A percentile compares a stretch with the other conserved stretches of the same genome.
Conservation (phyloP, 2,329 filamentous ascomycete species). For the Alternaria triticimaculans region DNA sequence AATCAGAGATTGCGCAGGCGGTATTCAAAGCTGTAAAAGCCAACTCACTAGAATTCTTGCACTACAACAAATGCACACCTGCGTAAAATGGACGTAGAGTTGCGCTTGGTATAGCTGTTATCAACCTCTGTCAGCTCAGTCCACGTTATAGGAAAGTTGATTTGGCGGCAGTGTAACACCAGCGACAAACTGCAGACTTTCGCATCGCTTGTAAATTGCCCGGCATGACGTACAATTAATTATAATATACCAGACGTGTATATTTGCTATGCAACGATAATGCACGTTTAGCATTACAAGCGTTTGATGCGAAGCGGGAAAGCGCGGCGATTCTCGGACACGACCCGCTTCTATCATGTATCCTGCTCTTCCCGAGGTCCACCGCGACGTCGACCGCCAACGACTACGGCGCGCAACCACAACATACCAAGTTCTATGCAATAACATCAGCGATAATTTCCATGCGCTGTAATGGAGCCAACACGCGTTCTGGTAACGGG, state of each 20-base stretch:
- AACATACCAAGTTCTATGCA: background rate
- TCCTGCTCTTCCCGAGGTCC: background rate
- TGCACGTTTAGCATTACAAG: background rate
- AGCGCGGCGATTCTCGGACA: background rate
- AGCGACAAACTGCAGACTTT: background rate
- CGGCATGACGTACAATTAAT: background rate
- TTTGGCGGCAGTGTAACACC: background rate
- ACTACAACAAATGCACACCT: background rate
- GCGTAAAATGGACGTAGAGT: background rate
- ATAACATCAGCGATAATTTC: background rate
- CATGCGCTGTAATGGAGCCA: conserved; percentile 28
- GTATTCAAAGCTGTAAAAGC: background rate
- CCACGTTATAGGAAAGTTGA: background rate
- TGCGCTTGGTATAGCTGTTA: background rate
- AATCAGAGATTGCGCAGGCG: background rate
- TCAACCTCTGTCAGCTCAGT: background rate
- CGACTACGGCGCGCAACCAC: background rate
- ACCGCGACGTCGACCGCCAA: background rate
- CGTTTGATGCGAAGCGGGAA: background rate
- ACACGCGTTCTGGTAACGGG: conserved; percentile 54
- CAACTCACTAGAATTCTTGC: background rate
- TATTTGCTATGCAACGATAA: background rate
- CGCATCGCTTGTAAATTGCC: background rate
- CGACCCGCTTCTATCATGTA: background rate
- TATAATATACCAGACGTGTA: background rate